phyloP scores from a whole-genome alignment of 306 rosid species.

The Sicyos baderoa region DNA sequence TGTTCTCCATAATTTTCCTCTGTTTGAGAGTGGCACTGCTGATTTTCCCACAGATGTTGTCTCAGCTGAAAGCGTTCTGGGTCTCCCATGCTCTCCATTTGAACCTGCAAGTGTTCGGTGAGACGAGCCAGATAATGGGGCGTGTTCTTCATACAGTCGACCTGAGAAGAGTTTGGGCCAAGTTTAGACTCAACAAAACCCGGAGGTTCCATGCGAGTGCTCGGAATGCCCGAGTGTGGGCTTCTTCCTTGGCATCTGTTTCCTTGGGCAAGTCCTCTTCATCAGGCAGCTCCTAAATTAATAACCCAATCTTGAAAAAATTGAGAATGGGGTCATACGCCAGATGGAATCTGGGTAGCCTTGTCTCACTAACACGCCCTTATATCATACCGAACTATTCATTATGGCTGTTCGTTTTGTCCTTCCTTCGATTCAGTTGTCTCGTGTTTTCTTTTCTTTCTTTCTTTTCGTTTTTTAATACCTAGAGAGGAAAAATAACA shows the following conservation, averaged over 20 bases:
- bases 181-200: constrained; percentile 54
- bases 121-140: constrained; percentile 55
- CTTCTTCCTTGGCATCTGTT: constrained; percentile 16
- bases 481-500: not conserved
- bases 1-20: constrained; percentile 45
- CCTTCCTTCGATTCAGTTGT: not conserved
- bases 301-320: not conserved
- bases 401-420: not conserved
- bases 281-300: not conserved
- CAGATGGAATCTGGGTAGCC: not conserved
- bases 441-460: not conserved
- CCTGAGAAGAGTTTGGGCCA: constrained; percentile 53
- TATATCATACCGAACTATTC: not conserved
- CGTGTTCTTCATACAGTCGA: constrained; percentile 45
- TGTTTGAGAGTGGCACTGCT: constrained; percentile 37
- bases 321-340: not conserved
- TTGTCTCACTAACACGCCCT: not conserved
- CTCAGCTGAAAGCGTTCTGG: constrained; percentile 42
- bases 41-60: constrained; percentile 32
- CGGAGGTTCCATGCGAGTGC: constrained; percentile 41
- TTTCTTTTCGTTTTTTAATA: not conserved
- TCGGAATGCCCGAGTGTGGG: constrained; percentile 13
- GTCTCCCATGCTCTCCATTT: constrained; percentile 41
- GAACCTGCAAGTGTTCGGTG: constrained; percentile 60
- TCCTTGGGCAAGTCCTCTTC: constrained; percentile 17